These are phyloP conservation scores for Cochlearia excelsa DNA, from an alignment of 345 rosid species.

Conservation along the genomic window DNA sequence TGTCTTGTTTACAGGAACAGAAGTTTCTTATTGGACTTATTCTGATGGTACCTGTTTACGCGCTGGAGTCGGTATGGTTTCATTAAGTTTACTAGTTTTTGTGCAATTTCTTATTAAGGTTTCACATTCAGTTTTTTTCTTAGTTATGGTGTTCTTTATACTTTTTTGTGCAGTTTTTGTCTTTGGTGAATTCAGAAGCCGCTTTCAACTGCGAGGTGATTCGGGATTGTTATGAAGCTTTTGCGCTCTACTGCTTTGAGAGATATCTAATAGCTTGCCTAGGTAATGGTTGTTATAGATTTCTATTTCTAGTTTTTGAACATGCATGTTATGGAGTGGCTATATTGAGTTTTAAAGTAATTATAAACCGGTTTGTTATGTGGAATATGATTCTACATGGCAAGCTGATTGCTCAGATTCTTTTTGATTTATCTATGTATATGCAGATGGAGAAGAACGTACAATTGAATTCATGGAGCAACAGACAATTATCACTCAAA, in stretches of 20 bases:
- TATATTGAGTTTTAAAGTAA: too few species aligned
- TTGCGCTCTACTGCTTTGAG: constrained; percentile 97
- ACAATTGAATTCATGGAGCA: constrained; percentile 94
- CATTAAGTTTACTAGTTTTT: neutral
- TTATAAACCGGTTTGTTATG: neutral
- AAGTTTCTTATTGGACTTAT: constrained; percentile 92
- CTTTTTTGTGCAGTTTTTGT: constrained; percentile 65
- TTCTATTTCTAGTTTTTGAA: constrained; percentile 1
- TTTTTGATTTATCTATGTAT: constrained; percentile 1
- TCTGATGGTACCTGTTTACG: constrained; percentile 96
- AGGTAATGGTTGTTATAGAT: constrained; percentile 48
- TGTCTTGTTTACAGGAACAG: constrained; percentile 73
- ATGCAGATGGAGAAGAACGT: constrained; percentile 83
- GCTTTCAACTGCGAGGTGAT: constrained; percentile 94
- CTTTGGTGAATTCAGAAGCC: constrained; percentile 79
- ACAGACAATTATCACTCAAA: constrained; percentile 57
- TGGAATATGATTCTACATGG: neutral
- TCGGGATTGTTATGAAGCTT: constrained; percentile 99
- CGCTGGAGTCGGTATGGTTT: constrained; percentile 84
- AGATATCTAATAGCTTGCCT: constrained; percentile 97
- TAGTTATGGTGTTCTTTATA: constrained; percentile 21
- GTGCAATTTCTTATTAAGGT: neutral
- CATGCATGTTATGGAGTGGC: too few species aligned
- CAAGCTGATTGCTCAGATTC: neutral
- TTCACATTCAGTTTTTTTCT: neutral